phyloP scores from a whole-genome alignment of 2,329 filamentous ascomycete species.

The Beauveria sp. region DNA sequence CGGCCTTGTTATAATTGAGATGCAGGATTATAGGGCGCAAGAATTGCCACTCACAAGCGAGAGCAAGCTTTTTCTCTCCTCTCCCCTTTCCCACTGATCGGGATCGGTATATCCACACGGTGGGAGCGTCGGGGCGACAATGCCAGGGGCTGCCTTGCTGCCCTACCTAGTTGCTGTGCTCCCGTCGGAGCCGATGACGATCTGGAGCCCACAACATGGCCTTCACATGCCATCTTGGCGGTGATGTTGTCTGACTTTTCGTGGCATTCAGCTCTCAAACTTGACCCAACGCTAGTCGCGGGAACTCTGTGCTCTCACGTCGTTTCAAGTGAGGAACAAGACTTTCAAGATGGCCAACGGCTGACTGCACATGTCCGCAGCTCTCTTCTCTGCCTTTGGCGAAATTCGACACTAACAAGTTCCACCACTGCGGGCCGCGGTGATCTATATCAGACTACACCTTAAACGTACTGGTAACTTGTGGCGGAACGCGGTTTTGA shows the following conservation, averaged over 20 bases:
- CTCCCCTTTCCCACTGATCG: not conserved
- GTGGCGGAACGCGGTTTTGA: not conserved
- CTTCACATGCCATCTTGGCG: not conserved
- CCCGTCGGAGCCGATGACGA: not conserved
- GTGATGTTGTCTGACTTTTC: not conserved
- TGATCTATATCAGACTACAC: slow-evolving; percentile 1
- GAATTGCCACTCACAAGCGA: too few species aligned
- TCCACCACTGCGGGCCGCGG: not conserved
- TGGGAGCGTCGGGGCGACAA: not conserved
- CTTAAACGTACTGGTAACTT: not conserved
- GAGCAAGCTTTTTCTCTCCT: too few species aligned
- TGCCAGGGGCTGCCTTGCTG: not conserved
- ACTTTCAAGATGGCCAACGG: not conserved
- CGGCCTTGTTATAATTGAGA: not conserved
- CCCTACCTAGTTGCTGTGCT: not conserved
- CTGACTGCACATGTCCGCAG: not conserved
- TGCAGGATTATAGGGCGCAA: too few species aligned
- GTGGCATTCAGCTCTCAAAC: not conserved
- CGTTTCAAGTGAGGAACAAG: not conserved
- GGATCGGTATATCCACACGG: not conserved
- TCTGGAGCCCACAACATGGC: not conserved
- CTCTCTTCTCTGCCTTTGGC: not conserved
- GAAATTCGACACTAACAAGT: not conserved
- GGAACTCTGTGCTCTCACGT: not conserved
- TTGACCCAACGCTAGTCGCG: not conserved